Evolutionary conservation across 371 early-diverging fungal species (phyloP).

Genomic region (Blakeslea trispora): DNA sequence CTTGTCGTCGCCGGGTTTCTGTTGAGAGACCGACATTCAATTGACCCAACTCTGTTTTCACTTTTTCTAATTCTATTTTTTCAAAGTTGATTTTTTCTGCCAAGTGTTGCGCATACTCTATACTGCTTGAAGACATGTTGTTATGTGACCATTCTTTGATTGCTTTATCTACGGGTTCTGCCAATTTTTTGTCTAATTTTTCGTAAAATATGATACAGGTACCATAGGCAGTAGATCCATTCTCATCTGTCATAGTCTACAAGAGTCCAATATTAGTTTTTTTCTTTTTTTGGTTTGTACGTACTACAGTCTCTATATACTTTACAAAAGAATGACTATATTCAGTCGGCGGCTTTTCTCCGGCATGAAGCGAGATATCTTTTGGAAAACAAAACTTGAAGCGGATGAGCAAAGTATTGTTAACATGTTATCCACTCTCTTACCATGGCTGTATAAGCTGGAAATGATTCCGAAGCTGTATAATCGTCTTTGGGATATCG

Average conservation of each 20-base stretch:
- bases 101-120: slow-evolving; percentile 59
- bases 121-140: slow-evolving; percentile 55
- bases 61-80: slow-evolving; percentile 23
- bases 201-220: slow-evolving; percentile 74
- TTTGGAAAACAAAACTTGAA: slow-evolving; percentile 80
- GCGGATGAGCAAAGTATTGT: no score
- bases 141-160: slow-evolving; percentile 54
- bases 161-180: slow-evolving; percentile 48
- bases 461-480: slow-evolving; percentile 51
- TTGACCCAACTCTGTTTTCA: slow-evolving; percentile 8
- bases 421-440: slow-evolving; percentile 11
- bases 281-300: no score
- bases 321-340: slow-evolving; percentile 73
- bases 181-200: slow-evolving; percentile 39
- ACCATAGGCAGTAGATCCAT: slow-evolving; percentile 69
- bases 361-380: slow-evolving; percentile 58
- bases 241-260: slow-evolving; percentile 71
- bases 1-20: slow-evolving; percentile 26
- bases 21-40: slow-evolving; percentile 4
- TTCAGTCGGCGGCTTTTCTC: slow-evolving; percentile 59
- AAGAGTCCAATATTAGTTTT: no score
- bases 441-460: slow-evolving; percentile 70
- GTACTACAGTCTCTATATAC: not conserved
- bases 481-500: slow-evolving; percentile 41
- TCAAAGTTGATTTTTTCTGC: slow-evolving; percentile 46